Evolutionary conservation across 2,329 filamentous ascomycete species (phyloP).

Genomic region (Diplodia corticola): DNA sequence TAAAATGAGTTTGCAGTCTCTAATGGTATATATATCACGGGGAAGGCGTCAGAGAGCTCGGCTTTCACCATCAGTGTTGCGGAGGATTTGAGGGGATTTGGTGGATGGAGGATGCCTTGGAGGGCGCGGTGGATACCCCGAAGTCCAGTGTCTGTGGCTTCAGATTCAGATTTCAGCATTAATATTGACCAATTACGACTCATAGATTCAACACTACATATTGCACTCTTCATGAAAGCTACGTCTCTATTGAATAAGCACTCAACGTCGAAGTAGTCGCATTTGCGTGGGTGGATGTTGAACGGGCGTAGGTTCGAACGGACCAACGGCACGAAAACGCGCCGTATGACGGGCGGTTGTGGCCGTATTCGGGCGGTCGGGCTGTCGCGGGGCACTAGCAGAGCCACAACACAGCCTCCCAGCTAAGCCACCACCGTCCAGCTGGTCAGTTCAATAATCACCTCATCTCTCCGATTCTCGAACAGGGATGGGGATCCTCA

Average conservation of each 20-base stretch:
- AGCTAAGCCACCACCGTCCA: background rate
- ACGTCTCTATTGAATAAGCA: background rate
- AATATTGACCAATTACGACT: background rate
- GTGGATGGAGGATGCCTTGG: background rate
- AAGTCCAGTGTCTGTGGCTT: background rate
- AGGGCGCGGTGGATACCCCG: slow-evolving; percentile 1
- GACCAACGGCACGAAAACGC: background rate
- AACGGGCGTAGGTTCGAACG: background rate
- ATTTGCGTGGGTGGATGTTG: background rate
- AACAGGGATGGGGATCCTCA: slow-evolving; percentile 1
- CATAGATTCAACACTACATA: background rate
- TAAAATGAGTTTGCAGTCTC: background rate
- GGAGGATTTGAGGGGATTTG: background rate
- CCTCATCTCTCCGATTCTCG: background rate
- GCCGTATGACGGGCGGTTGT: background rate
- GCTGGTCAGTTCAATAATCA: background rate
- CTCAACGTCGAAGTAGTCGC: too few species aligned
- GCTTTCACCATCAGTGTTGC: background rate
- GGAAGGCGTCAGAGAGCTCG: background rate
- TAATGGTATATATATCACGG: background rate
- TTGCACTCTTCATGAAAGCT: background rate
- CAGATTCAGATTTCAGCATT: background rate
- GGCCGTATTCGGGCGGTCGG: background rate
- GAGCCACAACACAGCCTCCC: slow-evolving; percentile 13
- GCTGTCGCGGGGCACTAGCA: background rate